phyloP scores from a whole-genome alignment of 179 eudicot genomes.

The Pouteria campechiana region DNA sequence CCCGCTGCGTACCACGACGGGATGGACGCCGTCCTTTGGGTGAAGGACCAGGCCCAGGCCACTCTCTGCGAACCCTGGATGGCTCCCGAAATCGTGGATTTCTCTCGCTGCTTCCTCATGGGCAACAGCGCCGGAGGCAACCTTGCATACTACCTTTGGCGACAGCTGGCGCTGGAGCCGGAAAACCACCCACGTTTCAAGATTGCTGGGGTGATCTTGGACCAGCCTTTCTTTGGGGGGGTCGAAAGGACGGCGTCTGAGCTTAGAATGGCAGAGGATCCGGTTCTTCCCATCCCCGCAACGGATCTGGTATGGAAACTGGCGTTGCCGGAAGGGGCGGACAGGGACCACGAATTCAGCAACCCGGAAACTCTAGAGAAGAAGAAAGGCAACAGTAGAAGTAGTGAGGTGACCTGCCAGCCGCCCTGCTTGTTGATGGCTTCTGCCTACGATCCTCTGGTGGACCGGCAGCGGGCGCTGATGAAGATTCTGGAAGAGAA shows the following conservation, averaged over 20 bases:
- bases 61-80: slow-evolving; percentile 45
- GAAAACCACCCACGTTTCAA: slow-evolving; percentile 44
- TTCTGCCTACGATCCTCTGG: slow-evolving; percentile 54
- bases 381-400: not conserved
- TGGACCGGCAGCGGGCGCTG: slow-evolving; percentile 51
- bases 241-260: slow-evolving; percentile 46
- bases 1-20: slow-evolving; percentile 86
- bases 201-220: slow-evolving; percentile 59
- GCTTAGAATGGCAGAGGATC: slow-evolving; percentile 17
- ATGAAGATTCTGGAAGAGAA: slow-evolving; percentile 41
- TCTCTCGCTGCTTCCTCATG: slow-evolving; percentile 44
- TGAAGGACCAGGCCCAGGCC: slow-evolving; percentile 29
- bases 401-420: slow-evolving; percentile 41
- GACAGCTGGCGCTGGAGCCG: slow-evolving; percentile 35
- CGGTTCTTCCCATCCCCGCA: slow-evolving; percentile 32
- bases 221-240: slow-evolving; percentile 65
- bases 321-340: slow-evolving; percentile 47
- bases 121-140: slow-evolving; percentile 78
- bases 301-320: slow-evolving; percentile 62
- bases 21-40: slow-evolving; percentile 51
- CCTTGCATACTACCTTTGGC: slow-evolving; percentile 45
- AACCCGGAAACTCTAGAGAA: slow-evolving; percentile 32
- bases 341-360: slow-evolving; percentile 57
- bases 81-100: slow-evolving; percentile 41
- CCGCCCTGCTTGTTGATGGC: slow-evolving; percentile 50